These are phyloP conservation scores for Murraya paniculata DNA, from an alignment of 345 rosid genomes.

Conservation along the genomic window DNA sequence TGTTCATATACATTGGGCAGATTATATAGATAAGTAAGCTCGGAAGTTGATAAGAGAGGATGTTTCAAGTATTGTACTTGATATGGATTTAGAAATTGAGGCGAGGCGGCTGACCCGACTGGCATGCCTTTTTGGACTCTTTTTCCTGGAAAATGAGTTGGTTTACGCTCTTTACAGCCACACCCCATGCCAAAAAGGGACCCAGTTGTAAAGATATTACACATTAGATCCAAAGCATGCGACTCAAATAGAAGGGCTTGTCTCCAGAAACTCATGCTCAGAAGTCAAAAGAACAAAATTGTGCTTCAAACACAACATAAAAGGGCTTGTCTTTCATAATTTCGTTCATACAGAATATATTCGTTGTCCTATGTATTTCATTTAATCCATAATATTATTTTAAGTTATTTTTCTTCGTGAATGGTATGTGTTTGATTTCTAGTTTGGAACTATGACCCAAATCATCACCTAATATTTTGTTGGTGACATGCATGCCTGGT, in stretches of 20 bases:
- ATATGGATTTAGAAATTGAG: neutral
- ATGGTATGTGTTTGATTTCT: neutral
- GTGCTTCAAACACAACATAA: neutral
- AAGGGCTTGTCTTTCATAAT: neutral
- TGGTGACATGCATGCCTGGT: neutral
- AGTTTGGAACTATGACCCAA: neutral
- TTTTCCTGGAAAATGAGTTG: conserved; percentile 15
- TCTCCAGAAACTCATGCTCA: neutral
- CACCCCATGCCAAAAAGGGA: neutral
- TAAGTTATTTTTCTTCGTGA: too few species aligned
- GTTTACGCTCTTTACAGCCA: conserved; percentile 24
- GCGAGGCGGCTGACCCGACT: conserved; percentile 11
- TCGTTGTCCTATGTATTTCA: neutral
- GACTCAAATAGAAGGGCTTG: neutral
- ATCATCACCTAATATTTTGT: neutral
- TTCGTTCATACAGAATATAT: too few species aligned
- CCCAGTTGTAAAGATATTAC: neutral
- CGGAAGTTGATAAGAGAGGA: neutral
- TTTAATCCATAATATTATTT: too few species aligned
- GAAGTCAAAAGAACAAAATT: too few species aligned
- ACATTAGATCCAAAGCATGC: neutral
- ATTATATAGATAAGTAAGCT: neutral
- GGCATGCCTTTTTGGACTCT: conserved; percentile 13
- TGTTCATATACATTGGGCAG: neutral
- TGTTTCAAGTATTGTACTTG: neutral